Evolutionary conservation across 2,329 filamentous ascomycete genomes (phyloP).

Genomic region (Nigrograna mackinnonii): DNA sequence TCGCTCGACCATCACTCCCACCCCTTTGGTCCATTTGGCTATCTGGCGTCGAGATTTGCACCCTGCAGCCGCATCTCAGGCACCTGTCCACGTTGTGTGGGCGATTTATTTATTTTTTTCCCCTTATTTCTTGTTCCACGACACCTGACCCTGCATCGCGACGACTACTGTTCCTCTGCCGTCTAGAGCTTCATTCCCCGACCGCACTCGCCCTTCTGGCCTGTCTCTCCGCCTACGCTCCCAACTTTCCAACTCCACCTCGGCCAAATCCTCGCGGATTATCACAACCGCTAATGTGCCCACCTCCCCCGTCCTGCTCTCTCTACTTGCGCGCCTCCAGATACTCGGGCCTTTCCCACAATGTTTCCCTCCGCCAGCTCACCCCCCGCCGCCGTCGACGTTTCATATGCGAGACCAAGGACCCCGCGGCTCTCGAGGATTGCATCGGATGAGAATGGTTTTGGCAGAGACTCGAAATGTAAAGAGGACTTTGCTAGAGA

Average conservation of each 20-base stretch:
- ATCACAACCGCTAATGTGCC: conserved; percentile 40
- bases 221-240: conserved; percentile 5
- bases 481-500: conserved; percentile 8
- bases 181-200: background rate
- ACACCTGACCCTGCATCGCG: background rate
- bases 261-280: conserved; percentile 26
- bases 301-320: conserved; percentile 33
- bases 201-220: conserved; percentile 1
- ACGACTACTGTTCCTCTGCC: conserved; percentile 1
- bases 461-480: conserved; percentile 14
- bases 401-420: conserved; percentile 37
- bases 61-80: too few relatives aligned
- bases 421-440: conserved; percentile 36
- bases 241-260: conserved; percentile 11
- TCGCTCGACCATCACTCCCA: too few relatives aligned
- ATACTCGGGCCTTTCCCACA: conserved; percentile 29
- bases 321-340: conserved; percentile 38
- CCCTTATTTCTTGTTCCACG: background rate
- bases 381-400: conserved; percentile 34
- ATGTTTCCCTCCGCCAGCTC: conserved; percentile 36
- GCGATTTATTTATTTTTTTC: background rate
- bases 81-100: background rate
- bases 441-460: conserved; percentile 30
- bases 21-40: too few relatives aligned
- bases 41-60: too few relatives aligned